phyloP scores from a whole-genome alignment of 2,329 filamentous ascomycete species.

The Taxawa tesnikishii region DNA sequence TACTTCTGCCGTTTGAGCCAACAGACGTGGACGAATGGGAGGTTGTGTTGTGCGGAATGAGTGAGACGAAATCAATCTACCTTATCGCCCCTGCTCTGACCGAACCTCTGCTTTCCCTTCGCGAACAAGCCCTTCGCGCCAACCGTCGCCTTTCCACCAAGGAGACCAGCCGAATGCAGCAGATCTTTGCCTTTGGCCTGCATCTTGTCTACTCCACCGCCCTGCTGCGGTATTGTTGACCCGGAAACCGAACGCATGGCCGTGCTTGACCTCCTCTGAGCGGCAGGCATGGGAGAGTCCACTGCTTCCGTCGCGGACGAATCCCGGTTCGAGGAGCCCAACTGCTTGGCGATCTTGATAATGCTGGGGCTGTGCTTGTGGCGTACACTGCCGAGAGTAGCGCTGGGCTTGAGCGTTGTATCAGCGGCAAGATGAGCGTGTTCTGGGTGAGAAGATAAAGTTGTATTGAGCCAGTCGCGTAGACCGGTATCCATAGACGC shows the following conservation, averaged over 20 bases:
- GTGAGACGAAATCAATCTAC: slow-evolving; percentile 60
- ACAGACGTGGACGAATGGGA: no score
- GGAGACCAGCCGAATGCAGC: slow-evolving; percentile 65
- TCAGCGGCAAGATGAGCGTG: slow-evolving; percentile 26
- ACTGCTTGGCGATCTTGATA: slow-evolving; percentile 10
- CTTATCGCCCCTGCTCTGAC: slow-evolving; percentile 58
- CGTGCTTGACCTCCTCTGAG: no score
- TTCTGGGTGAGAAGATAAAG: slow-evolving; percentile 38
- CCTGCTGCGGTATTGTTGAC: slow-evolving; percentile 2
- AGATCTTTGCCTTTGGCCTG: slow-evolving; percentile 81
- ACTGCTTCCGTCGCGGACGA: slow-evolving; percentile 3
- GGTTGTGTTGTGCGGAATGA: background rate
- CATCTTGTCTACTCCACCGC: slow-evolving; percentile 30
- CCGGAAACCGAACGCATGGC: no score
- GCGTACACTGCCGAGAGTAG: slow-evolving; percentile 5
- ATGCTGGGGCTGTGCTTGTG: slow-evolving; percentile 16
- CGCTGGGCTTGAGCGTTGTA: slow-evolving; percentile 5
- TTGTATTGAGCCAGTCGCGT: slow-evolving; percentile 43
- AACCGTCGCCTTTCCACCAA: slow-evolving; percentile 58
- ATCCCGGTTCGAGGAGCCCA: slow-evolving; percentile 5
- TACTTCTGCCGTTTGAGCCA: background rate
- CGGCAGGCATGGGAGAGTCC: slow-evolving; percentile 1
- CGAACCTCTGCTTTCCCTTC: slow-evolving; percentile 78
- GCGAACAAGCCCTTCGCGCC: slow-evolving; percentile 84
- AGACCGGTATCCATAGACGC: slow-evolving; percentile 64